A percentile compares a stretch with the other conserved stretches of the same genome.
Conservation (phyloP, 495 filamentous ascomycete species). For the Penicillium dipodomyicola region DNA sequence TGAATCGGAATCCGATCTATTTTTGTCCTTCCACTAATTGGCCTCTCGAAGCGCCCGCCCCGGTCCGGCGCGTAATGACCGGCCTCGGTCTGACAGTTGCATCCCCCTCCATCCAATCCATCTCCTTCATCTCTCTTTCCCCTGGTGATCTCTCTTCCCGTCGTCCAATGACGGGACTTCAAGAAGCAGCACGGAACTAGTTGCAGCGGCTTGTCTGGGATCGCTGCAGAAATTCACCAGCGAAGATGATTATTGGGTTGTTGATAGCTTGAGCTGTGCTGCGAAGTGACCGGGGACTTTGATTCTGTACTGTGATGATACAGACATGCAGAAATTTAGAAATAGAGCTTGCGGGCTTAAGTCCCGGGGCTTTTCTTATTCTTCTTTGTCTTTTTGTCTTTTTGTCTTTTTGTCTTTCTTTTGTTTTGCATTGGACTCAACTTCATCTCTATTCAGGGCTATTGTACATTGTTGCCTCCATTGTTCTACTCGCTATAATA, state of each 20-base stretch:
- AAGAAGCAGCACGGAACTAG: not conserved
- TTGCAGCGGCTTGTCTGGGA: conserved; percentile 20
- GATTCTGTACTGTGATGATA: conserved; percentile 1
- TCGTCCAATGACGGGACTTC: conserved; percentile 14
- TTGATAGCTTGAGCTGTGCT: conserved; percentile 11
- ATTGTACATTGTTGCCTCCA: conserved; percentile 12
- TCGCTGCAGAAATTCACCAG: conserved; percentile 15
- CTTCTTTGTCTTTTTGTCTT: not conserved
- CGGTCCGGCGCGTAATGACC: conserved; percentile 26
- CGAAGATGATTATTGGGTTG: conserved; percentile 6
- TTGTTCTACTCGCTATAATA: conserved; percentile 25
- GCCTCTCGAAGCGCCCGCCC: conserved; percentile 20
- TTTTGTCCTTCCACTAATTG: conserved; percentile 4
- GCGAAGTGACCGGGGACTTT: conserved; percentile 8
- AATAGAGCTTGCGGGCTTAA: conserved; percentile 8
- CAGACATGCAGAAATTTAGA: conserved; percentile 5
- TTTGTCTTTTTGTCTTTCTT: conserved; percentile 6
- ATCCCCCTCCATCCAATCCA: conserved; percentile 15
- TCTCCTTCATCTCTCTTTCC: not conserved
- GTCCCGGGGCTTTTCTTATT: not conserved
- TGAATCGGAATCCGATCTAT: not conserved
- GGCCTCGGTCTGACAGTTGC: conserved; percentile 10
- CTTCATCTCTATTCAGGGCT: conserved; percentile 6
- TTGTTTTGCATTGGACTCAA: conserved; percentile 9
- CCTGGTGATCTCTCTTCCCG: conserved; percentile 17